These are phyloP conservation scores for Serendipita sp. DNA, from an alignment of 768 basidiomycete genomes.

Conservation along the genomic window DNA sequence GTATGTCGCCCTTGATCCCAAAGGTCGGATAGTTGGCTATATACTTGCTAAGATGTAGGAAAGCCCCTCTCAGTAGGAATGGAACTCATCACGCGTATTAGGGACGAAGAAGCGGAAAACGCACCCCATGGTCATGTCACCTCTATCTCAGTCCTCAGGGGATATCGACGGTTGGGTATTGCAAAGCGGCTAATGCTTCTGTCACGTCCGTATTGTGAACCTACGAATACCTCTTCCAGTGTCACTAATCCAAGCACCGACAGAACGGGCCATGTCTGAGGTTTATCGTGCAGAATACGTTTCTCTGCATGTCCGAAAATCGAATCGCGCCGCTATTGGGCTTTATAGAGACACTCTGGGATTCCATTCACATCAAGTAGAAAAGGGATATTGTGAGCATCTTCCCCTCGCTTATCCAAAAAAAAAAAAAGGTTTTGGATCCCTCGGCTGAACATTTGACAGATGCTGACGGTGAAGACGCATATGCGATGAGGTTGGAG, in stretches of 20 bases:
- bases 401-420: not conserved
- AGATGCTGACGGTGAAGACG: slow-evolving; percentile 95
- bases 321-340: slow-evolving; percentile 82
- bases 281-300: slow-evolving; percentile 77
- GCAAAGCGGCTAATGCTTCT: slow-evolving; percentile 91
- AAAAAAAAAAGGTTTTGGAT: not conserved
- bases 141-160: slow-evolving; percentile 84
- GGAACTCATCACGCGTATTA: slow-evolving; percentile 11
- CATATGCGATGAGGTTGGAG: slow-evolving; percentile 73
- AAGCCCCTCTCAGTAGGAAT: not conserved
- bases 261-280: slow-evolving; percentile 82
- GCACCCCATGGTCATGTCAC: slow-evolving; percentile 81
- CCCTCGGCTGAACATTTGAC: not conserved
- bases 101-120: slow-evolving; percentile 41
- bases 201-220: slow-evolving; percentile 45
- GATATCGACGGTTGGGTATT: slow-evolving; percentile 78
- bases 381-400: slow-evolving; percentile 77
- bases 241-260: not conserved
- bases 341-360: slow-evolving; percentile 82
- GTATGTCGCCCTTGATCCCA: slow-evolving; percentile 80
- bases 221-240: not conserved
- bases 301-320: slow-evolving; percentile 82
- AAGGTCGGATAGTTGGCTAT: slow-evolving; percentile 84
- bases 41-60: slow-evolving; percentile 88
- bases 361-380: slow-evolving; percentile 71